Percentiles rank a stretch among this genome's conserved stretches.
Evolutionary conservation across 352 stramenopile genomes (phyloP).

Genomic region (Globisporangium polare): DNA sequence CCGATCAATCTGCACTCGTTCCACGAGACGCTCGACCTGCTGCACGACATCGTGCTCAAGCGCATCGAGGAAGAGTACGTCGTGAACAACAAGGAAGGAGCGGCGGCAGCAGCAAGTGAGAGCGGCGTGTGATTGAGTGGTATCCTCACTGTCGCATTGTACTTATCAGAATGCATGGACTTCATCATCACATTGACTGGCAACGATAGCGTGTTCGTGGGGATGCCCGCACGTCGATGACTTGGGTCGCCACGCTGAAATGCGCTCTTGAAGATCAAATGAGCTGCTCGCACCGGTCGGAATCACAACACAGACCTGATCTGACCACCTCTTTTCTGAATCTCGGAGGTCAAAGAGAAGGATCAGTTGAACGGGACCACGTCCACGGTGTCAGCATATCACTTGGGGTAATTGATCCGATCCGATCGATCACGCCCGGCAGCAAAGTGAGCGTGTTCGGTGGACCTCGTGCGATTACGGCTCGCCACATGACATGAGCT

Average conservation of each 20-base stretch:
- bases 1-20: conserved; percentile 84
- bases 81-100: conserved; percentile 6
- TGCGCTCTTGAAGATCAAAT: background rate
- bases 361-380: background rate
- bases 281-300: background rate
- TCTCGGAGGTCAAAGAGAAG: background rate
- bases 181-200: background rate
- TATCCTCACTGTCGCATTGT: background rate
- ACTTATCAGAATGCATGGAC: conserved; percentile 1
- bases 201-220: too few relatives aligned
- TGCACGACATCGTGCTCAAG: conserved; percentile 84
- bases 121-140: background rate
- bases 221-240: too few relatives aligned
- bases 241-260: too few relatives aligned
- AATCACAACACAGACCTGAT: background rate
- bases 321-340: conserved; percentile 2
- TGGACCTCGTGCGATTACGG: background rate
- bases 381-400: background rate
- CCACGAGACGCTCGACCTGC: conserved; percentile 76
- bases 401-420: background rate
- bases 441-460: background rate
- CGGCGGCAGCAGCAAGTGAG: background rate
- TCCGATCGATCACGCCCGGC: background rate
- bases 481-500: background rate
- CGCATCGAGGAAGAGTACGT: conserved; percentile 80